Evolutionary conservation across 2,329 filamentous ascomycete species (phyloP).

Genomic region (Coleophoma crateriformis): DNA sequence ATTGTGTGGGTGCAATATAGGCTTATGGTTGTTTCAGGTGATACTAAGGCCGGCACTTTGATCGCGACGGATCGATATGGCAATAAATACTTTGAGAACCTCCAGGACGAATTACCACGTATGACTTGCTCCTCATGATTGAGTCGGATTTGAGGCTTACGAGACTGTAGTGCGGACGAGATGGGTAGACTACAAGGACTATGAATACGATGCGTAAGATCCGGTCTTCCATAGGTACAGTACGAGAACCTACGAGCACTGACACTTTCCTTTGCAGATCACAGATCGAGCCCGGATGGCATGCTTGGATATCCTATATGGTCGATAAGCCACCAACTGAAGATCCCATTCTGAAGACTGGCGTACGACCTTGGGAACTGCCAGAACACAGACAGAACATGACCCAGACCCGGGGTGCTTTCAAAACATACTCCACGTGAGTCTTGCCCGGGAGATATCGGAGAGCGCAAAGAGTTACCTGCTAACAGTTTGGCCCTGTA

Average conservation of each 20-base stretch:
- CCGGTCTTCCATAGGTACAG: conserved; percentile 1
- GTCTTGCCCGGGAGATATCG: conserved; percentile 31
- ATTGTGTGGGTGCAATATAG: background rate
- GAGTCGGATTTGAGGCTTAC: conserved; percentile 5
- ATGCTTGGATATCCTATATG: conserved; percentile 94
- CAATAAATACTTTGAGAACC: conserved; percentile 98
- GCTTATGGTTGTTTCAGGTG: conserved; percentile 51
- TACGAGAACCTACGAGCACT: background rate
- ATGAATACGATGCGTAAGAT: conserved; percentile 72
- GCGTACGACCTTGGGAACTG: conserved; percentile 70
- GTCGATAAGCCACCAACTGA: conserved; percentile 79
- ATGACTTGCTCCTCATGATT: conserved; percentile 30
- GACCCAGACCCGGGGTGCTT: conserved; percentile 73
- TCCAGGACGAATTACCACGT: conserved; percentile 84
- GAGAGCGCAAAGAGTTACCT: background rate
- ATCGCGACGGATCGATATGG: conserved; percentile 84
- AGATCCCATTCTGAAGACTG: conserved; percentile 66
- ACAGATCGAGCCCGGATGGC: conserved; percentile 95
- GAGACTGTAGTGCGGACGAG: conserved; percentile 70
- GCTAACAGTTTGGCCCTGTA: conserved; percentile 19
- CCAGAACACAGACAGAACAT: conserved; percentile 65
- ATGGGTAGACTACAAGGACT: conserved; percentile 95
- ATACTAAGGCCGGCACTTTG: conserved; percentile 89
- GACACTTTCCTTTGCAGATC: conserved; percentile 37
- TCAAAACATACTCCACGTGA: conserved; percentile 92